A percentile compares a stretch with the other conserved stretches of the same genome.
Conservation (phyloP, 2,329 filamentous ascomycete genomes). For the Emericellopsis atlantica region DNA sequence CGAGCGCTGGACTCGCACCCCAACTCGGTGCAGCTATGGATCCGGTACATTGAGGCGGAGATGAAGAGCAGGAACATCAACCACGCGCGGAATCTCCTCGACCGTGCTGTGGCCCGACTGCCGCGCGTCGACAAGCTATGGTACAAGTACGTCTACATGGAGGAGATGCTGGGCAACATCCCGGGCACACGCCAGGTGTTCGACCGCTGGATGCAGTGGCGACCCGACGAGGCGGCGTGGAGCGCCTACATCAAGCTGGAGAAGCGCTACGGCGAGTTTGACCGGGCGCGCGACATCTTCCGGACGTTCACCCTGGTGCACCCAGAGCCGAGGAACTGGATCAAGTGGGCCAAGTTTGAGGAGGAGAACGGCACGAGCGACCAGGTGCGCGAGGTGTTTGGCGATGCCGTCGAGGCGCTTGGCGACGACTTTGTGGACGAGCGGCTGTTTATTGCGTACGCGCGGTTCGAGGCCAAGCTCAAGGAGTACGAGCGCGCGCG, state of each 20-base stretch:
- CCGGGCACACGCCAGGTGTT: constrained; percentile 88
- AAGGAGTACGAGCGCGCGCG: constrained; percentile 91
- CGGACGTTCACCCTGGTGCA: constrained; percentile 84
- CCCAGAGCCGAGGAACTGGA: constrained; percentile 91
- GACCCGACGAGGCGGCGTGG: constrained; percentile 93
- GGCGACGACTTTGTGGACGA: constrained; percentile 96
- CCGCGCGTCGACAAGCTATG: constrained; percentile 91
- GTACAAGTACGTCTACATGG: constrained; percentile 99
- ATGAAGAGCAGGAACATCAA: constrained; percentile 93
- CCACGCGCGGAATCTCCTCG: constrained; percentile 86
- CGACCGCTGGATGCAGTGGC: constrained; percentile 97
- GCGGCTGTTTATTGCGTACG: constrained; percentile 87
- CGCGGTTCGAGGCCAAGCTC: constrained; percentile 85
- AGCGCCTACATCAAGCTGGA: constrained; percentile 93
- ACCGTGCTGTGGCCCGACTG: constrained; percentile 85
- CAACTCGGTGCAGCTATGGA: constrained; percentile 78
- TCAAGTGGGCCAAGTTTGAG: constrained; percentile 97
- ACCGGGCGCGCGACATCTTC: constrained; percentile 82
- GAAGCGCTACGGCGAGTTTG: constrained; percentile 86
- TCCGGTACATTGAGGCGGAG: constrained; percentile 89
- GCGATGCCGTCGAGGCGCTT: constrained; percentile 73
- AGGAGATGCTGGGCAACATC: constrained; percentile 93
- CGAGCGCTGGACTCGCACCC: constrained; percentile 84
- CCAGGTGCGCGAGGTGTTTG: constrained; percentile 83
- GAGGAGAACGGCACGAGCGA: constrained; percentile 91